Percentiles rank a stretch among this genome's conserved stretches.
Evolutionary conservation across 176 grass and related monocot genomes (phyloP).

Genomic region (Bonia amplexicaulis): DNA sequence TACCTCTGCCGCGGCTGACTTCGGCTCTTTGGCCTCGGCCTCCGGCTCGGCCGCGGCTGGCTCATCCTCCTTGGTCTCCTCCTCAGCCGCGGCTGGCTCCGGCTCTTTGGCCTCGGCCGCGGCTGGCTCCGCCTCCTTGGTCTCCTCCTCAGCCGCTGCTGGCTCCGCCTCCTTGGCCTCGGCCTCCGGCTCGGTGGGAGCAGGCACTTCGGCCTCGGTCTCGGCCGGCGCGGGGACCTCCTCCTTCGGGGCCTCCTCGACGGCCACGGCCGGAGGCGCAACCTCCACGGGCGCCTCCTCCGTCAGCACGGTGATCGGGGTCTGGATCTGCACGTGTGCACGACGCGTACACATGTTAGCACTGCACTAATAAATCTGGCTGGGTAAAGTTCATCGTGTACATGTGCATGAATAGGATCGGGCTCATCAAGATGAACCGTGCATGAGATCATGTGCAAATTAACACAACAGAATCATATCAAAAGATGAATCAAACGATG

Average conservation of each 20-base stretch:
- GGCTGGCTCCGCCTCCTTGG: not conserved
- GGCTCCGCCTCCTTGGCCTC: constrained; percentile 16
- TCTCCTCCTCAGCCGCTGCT: not conserved
- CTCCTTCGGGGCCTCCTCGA: constrained; percentile 38
- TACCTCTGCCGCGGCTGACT: not conserved
- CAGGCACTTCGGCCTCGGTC: not conserved
- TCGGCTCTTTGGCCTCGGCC: constrained; percentile 13
- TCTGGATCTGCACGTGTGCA: constrained; percentile 53
- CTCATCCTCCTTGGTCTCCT: not conserved
- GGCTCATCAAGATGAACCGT: not conserved
- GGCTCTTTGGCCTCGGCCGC: not conserved
- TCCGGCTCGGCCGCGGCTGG: not conserved
- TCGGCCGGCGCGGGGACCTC: constrained; percentile 27
- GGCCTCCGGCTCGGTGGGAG: not conserved
- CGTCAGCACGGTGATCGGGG: constrained; percentile 33
- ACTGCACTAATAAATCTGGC: too few species aligned
- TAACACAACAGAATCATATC: not conserved
- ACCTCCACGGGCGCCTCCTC: constrained; percentile 38
- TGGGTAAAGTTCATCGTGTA: not conserved
- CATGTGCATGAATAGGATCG: not conserved
- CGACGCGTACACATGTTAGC: not conserved
- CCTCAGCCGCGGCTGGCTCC: not conserved
- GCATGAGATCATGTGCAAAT: not conserved
- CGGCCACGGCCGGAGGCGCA: not conserved
- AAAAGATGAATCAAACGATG: not conserved